Evolutionary conservation across 2,329 filamentous ascomycete species (phyloP), one percentile per base, ranked within the genome.

Genomic region (Emericellopsis cladophorae): DNA sequence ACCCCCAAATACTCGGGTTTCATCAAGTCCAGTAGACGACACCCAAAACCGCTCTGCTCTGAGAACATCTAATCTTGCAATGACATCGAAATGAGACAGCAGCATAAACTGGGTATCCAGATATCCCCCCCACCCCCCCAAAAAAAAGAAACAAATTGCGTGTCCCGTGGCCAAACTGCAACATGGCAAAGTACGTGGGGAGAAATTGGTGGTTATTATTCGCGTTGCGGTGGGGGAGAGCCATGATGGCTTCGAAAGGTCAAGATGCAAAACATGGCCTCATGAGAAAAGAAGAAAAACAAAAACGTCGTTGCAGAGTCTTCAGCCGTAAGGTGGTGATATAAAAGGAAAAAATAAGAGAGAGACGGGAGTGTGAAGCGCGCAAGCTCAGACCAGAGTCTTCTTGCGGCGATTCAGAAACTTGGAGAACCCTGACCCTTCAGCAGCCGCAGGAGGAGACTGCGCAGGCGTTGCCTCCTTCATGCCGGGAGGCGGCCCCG

Each of bases 401-500:
- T 71, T 74, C 62, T 69, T 74, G 42, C 64, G 62, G 41, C 70
- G 63, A 35, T 63, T 57, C 51, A 73, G 72, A 53, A 72, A 64
- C 41, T 64, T 69, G 21, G 66, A 62, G 22, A 71, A 56, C 8
- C 65, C 59, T 37, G 54, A 61, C 39, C 53, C 50, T n/a, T 62
- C 58, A 38, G 66, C 65, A 24, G 56, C 59, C 15, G 55, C 55
- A 3, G 26, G 8, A 9, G 26, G 26, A 9, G 12, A 12, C 8
- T 56, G 54, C n/a, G 53, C 43, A 7, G 51, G 50, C 15, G 41
- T 22, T 7, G 50, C 50, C 2, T 51, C 46, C 12, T 50, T 43
- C 22, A 55, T 47, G 21, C 58, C 51, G 12, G 68, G 66, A 2
- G 80, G 78, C 4, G 83, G 82, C 29, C 70, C 79, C 12, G 81